Evolutionary conservation across 192 early-diverging fungal species (phyloP).

Genomic region (Umbelopsis sp.): DNA sequence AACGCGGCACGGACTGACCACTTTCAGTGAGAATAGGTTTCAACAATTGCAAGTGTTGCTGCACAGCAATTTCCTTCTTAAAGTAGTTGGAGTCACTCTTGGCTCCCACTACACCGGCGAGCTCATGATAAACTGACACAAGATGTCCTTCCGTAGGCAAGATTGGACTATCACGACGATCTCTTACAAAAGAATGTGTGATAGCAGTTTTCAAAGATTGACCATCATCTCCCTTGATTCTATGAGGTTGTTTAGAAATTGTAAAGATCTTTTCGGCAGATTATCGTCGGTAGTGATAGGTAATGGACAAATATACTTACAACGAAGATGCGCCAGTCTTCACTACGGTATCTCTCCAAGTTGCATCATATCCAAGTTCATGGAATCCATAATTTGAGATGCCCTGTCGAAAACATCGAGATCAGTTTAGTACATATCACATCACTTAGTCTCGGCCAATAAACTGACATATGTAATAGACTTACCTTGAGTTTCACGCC

Average conservation of each 20-base stretch:
- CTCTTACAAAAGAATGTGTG: conserved; percentile 63
- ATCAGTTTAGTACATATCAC: neutral
- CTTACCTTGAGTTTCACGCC: conserved; percentile 37
- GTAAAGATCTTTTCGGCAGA: no score
- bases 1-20: neutral
- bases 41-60: conserved; percentile 36
- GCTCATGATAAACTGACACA: conserved; percentile 58
- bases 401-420: neutral
- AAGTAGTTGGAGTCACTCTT: conserved; percentile 73
- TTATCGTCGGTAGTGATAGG: no score
- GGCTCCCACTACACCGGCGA: conserved; percentile 78
- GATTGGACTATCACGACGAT: conserved; percentile 76
- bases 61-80: conserved; percentile 72
- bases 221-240: conserved; percentile 78
- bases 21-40: neutral
- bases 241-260: conserved; percentile 18
- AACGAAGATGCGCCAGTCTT: conserved; percentile 11
- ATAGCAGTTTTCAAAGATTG: conserved; percentile 86
- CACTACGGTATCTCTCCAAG: conserved; percentile 61
- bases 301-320: conserved; percentile 3
- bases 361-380: conserved; percentile 62
- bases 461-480: neutral
- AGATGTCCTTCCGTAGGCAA: conserved; percentile 76
- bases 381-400: conserved; percentile 42
- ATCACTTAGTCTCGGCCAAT: neutral